Conservation (phyloP, 106 monocot species). For the Dendrobium catenatum region DNA sequence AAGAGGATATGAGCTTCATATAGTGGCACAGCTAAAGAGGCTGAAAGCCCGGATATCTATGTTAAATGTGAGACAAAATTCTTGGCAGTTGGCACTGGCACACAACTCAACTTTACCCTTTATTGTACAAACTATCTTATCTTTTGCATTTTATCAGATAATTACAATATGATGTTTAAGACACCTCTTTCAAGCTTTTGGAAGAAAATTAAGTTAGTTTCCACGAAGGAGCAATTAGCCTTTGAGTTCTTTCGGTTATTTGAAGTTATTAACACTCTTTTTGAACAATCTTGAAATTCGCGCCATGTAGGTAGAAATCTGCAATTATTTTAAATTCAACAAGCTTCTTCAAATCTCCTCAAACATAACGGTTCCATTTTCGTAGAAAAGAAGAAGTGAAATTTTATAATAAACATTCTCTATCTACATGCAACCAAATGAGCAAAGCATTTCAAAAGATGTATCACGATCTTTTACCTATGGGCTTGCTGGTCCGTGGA, state of each 20-base stretch:
- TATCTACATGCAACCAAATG: neutral
- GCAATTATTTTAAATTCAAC: neutral
- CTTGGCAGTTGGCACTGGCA: neutral
- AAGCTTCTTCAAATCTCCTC: neutral
- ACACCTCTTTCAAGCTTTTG: neutral
- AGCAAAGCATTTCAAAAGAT: neutral
- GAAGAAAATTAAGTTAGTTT: neutral
- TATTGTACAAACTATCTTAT: neutral
- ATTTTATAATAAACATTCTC: neutral
- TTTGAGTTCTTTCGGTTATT: neutral
- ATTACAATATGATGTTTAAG: neutral
- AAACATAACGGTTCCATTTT: neutral
- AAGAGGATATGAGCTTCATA: constrained; percentile 2
- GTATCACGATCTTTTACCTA: constrained; percentile 15
- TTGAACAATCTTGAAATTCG: neutral
- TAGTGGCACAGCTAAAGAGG: neutral
- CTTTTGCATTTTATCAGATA: neutral
- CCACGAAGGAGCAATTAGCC: neutral
- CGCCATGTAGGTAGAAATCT: neutral
- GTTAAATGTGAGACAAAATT: neutral
- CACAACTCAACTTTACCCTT: neutral
- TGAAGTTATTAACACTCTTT: neutral
- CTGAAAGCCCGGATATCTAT: neutral
- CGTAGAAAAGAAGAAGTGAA: neutral
- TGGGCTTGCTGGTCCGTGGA: constrained; percentile 14